phyloP scores from a whole-genome alignment of 257 asterid genomes.

The Craterostigma plantagineum region DNA sequence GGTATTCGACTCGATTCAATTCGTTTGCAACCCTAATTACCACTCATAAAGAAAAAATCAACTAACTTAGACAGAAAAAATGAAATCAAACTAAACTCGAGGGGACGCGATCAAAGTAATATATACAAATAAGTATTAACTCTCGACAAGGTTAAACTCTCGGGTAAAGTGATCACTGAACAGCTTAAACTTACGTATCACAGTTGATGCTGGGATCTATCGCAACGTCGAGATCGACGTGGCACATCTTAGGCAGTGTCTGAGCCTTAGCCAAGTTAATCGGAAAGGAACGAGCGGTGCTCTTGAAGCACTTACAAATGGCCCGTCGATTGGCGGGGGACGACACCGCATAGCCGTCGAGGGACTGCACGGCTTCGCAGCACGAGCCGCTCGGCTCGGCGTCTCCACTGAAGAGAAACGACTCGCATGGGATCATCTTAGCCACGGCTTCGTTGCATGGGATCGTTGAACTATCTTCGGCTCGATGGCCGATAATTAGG shows the following conservation, averaged over 20 bases:
- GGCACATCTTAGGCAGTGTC: conserved; percentile 13
- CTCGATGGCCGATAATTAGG: conserved; percentile 3
- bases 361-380: conserved; percentile 13
- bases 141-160: too few relatives aligned
- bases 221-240: conserved; percentile 6
- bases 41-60: too few relatives aligned
- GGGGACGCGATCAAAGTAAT: too few relatives aligned
- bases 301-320: conserved; percentile 18
- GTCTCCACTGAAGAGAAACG: conserved; percentile 17
- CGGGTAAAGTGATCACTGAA: neutral
- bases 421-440: conserved; percentile 19
- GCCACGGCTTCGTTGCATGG: conserved; percentile 16
- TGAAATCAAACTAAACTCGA: too few relatives aligned
- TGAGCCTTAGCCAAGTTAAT: conserved; percentile 12
- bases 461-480: conserved; percentile 11
- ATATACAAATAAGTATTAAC: too few relatives aligned
- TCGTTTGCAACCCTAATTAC: too few relatives aligned
- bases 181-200: conserved; percentile 7
- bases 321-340: conserved; percentile 15
- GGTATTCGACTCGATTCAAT: too few relatives aligned
- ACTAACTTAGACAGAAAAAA: too few relatives aligned
- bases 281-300: conserved; percentile 11
- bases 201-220: conserved; percentile 14
- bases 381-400: conserved; percentile 13
- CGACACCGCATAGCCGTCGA: conserved; percentile 11